Evolutionary conservation across 2,329 filamentous ascomycete species (phyloP), one percentile per base, ranked within the genome.

Genomic region (Aschersonia sp.): DNA sequence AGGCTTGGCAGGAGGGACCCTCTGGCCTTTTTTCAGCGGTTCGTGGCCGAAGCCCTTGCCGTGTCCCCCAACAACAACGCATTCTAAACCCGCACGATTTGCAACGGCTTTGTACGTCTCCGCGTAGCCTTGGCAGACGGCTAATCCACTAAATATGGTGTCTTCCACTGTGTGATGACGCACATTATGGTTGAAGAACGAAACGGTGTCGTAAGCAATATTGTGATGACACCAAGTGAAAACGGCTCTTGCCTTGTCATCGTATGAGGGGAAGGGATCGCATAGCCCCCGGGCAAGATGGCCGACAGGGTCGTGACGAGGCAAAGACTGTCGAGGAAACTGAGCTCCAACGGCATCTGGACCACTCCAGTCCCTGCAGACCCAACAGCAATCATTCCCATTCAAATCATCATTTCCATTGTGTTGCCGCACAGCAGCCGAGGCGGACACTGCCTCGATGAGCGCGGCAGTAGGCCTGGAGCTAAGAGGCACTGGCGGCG

Each of bases 171-270:
- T 83, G 42, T 79, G 80, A 6, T 75, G 70, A 52, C 79, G 73
- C 33, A 94, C 69, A 44, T 70, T 79, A 37, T 81, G 77, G 49
- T 73, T 77, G 59, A 94, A 94, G 68, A 96, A 94, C 30, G 81
- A 76, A 30, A 78, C 73, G 0, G 80, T 79, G 60, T 97, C 87
- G 61, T 97, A 98, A 44, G 73, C 74, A 49, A 98, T 81, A 57
- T 97, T 97, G 64, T 97, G 82, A 64, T 97, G 90, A 41, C 89
- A 79, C 92, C 92, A 98, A 1, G 85, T 87, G 61, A 97, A 97
- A 50, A 98, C 86, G 2, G 81, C 87, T 31, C 92, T 77, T 2
- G 92, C 90, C 67, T 96, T 96, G 63, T 97, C 90, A 0, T 90
- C 95, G 1, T 71, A 68, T 1, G 87, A 95, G 1, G 79, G 66